Conservation (phyloP, 306 rosid genomes). For the Alnus rubra region DNA sequence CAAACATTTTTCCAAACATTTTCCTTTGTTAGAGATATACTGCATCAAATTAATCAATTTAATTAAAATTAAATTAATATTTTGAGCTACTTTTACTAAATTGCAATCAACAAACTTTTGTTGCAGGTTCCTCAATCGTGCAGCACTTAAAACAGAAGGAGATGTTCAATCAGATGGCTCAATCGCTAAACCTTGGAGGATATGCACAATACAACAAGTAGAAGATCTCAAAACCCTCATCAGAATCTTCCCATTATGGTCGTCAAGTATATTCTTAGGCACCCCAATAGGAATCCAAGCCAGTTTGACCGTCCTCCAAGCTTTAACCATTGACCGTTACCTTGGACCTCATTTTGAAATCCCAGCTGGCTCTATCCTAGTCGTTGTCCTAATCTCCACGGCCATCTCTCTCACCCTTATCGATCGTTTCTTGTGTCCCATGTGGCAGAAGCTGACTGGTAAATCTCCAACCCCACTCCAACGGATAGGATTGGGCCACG, state of each 20-base stretch:
- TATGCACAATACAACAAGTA: conserved; percentile 60
- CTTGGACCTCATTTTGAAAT: conserved; percentile 51
- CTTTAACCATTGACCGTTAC: conserved; percentile 57
- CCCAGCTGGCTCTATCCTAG: conserved; percentile 47
- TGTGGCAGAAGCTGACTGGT: conserved; percentile 41
- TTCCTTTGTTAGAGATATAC: too few species aligned
- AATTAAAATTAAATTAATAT: background rate
- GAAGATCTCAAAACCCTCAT: conserved; percentile 54
- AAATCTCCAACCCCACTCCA: conserved; percentile 41
- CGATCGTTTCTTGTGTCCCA: conserved; percentile 51
- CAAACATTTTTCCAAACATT: too few species aligned
- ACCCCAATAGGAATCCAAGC: conserved; percentile 46
- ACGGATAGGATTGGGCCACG: conserved; percentile 58
- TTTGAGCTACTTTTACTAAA: background rate
- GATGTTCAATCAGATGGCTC: conserved; percentile 43
- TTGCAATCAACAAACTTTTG: background rate
- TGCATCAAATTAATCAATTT: too few species aligned
- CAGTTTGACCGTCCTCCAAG: conserved; percentile 60
- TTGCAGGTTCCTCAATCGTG: conserved; percentile 53
- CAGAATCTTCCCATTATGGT: conserved; percentile 58
- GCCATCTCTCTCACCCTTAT: conserved; percentile 40
- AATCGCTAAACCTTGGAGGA: conserved; percentile 52
- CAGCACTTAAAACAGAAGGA: conserved; percentile 47
- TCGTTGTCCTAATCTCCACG: conserved; percentile 37
- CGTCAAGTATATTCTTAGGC: conserved; percentile 42